phyloP scores from a whole-genome alignment of 108 stramenopile genomes.

The Cyclotella distinguenda region DNA sequence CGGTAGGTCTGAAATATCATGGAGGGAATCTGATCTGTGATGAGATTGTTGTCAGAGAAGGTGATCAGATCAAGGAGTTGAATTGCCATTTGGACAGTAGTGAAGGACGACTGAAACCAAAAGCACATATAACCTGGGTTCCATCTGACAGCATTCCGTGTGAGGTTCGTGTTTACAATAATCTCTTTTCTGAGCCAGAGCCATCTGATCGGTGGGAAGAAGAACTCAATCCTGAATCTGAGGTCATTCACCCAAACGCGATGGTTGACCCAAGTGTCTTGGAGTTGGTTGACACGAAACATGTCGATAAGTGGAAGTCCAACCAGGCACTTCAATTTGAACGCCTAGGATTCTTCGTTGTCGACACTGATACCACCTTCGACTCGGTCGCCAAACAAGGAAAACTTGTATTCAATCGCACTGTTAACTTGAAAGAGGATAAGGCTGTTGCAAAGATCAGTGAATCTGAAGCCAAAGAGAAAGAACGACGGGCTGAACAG shows the following conservation, averaged over 20 bases:
- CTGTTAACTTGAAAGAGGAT: slow-evolving; percentile 90
- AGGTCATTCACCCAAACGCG: slow-evolving; percentile 71
- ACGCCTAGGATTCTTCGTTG: slow-evolving; percentile 95
- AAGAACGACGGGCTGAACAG: slow-evolving; percentile 60
- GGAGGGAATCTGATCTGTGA: slow-evolving; percentile 81
- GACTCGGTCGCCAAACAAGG: slow-evolving; percentile 58
- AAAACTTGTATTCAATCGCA: slow-evolving; percentile 91
- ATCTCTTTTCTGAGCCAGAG: slow-evolving; percentile 88
- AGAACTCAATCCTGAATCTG: slow-evolving; percentile 86
- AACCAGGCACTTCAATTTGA: slow-evolving; percentile 91
- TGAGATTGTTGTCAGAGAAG: slow-evolving; percentile 53
- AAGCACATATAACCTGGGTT: slow-evolving; percentile 81
- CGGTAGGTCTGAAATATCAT: slow-evolving; percentile 91
- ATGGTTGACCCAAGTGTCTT: slow-evolving; percentile 79
- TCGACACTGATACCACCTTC: slow-evolving; percentile 89
- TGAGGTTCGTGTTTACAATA: slow-evolving; percentile 91
- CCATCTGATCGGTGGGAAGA: slow-evolving; percentile 90
- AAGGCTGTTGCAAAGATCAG: slow-evolving; percentile 47
- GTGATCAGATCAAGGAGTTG: slow-evolving; percentile 54
- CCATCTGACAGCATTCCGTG: slow-evolving; percentile 65
- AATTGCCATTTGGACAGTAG: slow-evolving; percentile 67
- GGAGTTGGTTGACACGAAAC: slow-evolving; percentile 52
- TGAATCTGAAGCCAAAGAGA: slow-evolving; percentile 59
- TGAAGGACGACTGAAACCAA: slow-evolving; percentile 71
- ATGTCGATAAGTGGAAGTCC: slow-evolving; percentile 68